Evolutionary conservation across 2,329 filamentous ascomycete species (phyloP).

Genomic region (Ceratocystis ficicola): DNA sequence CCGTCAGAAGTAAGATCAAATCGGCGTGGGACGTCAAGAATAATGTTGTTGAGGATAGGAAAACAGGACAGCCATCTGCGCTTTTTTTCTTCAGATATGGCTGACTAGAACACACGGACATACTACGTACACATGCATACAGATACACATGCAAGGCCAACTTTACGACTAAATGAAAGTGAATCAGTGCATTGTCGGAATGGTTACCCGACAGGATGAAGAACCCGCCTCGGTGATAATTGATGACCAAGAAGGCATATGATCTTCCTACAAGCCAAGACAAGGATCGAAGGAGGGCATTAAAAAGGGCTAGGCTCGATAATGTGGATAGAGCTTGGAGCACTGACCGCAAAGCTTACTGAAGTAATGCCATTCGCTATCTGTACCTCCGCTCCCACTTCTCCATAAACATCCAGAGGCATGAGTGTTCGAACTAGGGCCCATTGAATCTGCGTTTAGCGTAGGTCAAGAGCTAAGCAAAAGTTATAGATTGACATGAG

Average conservation of each 20-base stretch:
- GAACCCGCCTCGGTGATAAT: background rate
- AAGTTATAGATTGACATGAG: background rate
- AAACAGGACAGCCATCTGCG: too few relatives aligned
- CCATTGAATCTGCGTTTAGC: background rate
- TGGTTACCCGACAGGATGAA: background rate
- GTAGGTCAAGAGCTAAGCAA: background rate
- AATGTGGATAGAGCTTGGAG: background rate
- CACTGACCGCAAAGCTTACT: background rate
- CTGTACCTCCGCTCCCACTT: background rate
- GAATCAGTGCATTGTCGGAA: background rate
- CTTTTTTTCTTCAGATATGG: too few relatives aligned
- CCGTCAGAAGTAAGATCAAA: too few relatives aligned
- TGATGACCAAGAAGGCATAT: background rate
- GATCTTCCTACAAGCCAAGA: background rate
- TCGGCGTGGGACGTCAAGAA: too few relatives aligned
- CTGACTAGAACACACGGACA: background rate
- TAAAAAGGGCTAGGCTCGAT: background rate
- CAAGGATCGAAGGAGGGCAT: background rate
- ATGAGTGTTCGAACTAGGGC: background rate
- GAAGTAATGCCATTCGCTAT: background rate
- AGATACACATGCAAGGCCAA: background rate
- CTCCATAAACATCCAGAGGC: background rate
- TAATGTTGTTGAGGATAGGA: too few relatives aligned
- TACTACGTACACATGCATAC: background rate
- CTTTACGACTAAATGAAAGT: background rate